Evolutionary conservation across 2,329 filamentous ascomycete genomes (phyloP).

Genomic region (Penicillium sp.): DNA sequence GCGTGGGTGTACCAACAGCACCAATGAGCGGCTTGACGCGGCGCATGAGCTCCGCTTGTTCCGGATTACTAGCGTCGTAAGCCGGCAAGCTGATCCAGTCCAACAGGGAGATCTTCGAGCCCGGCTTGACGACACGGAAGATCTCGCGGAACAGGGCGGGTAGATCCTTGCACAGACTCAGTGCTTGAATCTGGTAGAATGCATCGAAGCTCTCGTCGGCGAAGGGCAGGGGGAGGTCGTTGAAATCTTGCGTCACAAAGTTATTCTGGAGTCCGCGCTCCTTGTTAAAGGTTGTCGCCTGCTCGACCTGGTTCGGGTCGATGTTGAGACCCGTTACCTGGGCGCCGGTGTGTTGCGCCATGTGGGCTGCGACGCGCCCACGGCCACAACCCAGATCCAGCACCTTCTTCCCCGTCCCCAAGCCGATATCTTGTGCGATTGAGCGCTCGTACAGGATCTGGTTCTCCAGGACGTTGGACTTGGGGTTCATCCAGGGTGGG

Average conservation of each 20-base stretch:
- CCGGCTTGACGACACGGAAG: slow-evolving; percentile 52
- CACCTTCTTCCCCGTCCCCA: slow-evolving; percentile 49
- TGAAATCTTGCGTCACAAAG: slow-evolving; percentile 55
- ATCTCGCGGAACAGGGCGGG: slow-evolving; percentile 51
- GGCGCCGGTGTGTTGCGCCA: slow-evolving; percentile 51
- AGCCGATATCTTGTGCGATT: slow-evolving; percentile 49
- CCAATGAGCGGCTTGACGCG: slow-evolving; percentile 58
- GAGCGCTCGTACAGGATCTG: slow-evolving; percentile 56
- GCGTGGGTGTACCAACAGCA: slow-evolving; percentile 56
- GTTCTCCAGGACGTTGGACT: slow-evolving; percentile 52
- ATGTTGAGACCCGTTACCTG: slow-evolving; percentile 56
- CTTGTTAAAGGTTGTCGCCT: slow-evolving; percentile 48
- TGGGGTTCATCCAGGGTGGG: slow-evolving; percentile 54
- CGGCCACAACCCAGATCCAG: slow-evolving; percentile 56
- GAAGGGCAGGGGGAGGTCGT: slow-evolving; percentile 54
- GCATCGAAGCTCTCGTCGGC: slow-evolving; percentile 52
- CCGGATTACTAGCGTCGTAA: slow-evolving; percentile 49
- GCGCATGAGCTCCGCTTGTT: slow-evolving; percentile 54
- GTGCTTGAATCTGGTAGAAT: slow-evolving; percentile 60
- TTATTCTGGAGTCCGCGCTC: slow-evolving; percentile 48
- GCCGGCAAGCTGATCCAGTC: slow-evolving; percentile 56
- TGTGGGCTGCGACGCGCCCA: slow-evolving; percentile 56
- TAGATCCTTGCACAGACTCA: slow-evolving; percentile 54
- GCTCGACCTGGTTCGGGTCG: slow-evolving; percentile 53
- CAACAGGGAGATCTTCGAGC: slow-evolving; percentile 51